Percentiles rank a stretch among this genome's conserved stretches.
These are phyloP conservation scores for Fusarium staphyleae DNA, from an alignment of 2,329 filamentous ascomycete genomes.

Conservation along the genomic window DNA sequence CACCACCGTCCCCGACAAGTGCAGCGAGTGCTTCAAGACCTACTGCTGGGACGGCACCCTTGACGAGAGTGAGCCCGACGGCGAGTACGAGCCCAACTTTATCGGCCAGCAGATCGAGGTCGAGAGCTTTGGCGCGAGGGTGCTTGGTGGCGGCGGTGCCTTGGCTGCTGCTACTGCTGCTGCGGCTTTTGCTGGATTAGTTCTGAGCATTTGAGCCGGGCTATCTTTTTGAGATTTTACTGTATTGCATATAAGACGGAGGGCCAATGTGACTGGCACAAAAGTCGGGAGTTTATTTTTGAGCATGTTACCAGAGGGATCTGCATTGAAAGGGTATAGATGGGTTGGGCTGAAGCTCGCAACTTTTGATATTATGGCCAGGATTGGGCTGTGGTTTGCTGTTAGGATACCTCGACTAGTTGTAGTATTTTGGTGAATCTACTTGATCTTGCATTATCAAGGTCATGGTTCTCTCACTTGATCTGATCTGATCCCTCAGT, in stretches of 20 bases:
- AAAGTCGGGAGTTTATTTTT: constrained; percentile 28
- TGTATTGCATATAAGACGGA: neutral
- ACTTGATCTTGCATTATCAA: constrained; percentile 20
- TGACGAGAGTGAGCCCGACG: constrained; percentile 44
- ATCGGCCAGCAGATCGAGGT: constrained; percentile 39
- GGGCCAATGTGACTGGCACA: neutral
- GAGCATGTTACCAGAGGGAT: constrained; percentile 18
- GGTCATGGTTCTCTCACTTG: too few relatives aligned
- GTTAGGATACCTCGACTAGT: constrained; percentile 16
- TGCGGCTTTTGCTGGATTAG: constrained; percentile 33
- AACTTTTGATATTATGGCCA: constrained; percentile 11
- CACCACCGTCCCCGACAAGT: constrained; percentile 73
- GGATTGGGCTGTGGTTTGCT: constrained; percentile 1
- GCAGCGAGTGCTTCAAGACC: constrained; percentile 74
- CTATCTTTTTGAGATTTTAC: neutral
- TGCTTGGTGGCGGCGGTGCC: constrained; percentile 22
- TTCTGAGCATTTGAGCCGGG: constrained; percentile 28
- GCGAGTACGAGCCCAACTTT: constrained; percentile 42
- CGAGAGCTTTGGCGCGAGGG: constrained; percentile 32
- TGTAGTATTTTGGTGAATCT: constrained; percentile 20
- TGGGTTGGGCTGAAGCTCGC: constrained; percentile 13
- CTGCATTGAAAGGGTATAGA: constrained; percentile 27
- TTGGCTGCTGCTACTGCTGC: constrained; percentile 28
- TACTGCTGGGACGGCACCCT: constrained; percentile 95
- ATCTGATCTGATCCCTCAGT: too few relatives aligned